Evolutionary conservation across 2,329 filamentous ascomycete genomes (phyloP), one percentile per base, ranked within the genome.

Genomic region (Cladosporium cucumerinum): DNA sequence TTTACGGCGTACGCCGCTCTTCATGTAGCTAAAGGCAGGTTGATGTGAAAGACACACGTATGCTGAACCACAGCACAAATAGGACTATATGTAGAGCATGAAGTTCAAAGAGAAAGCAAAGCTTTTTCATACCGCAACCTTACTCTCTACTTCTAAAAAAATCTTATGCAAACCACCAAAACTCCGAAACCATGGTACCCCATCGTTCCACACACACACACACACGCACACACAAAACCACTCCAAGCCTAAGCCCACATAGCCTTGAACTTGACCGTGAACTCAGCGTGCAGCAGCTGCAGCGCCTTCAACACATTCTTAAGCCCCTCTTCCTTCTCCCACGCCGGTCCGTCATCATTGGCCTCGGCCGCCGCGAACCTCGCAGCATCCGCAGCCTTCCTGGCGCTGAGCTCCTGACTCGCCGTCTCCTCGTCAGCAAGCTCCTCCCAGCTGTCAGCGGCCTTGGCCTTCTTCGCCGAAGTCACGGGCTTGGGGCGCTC

Each of bases 231-330:
- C 39, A 46, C 5, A 46, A 1, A 46, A 11, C 6, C 36, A 11
- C 39, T 46, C n/a, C 39, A 46, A 46, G n/a, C 49, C 36, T 62
- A 64, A 73, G 86, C 84, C 84, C 85, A 87, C 71, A 84, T 82
- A 70, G 82, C 83, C 72, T 73, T 80, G 76, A 90, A 90, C 78
- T 88, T 90, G 52, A 81, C 79, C 68, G 88, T 84, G 73, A 89
- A 90, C 64, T 86, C 61, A n/a, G 54, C 54, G 18, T 64, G 61
- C 39, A 64, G 55, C 54, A 64, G 6, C 52, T 64, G 61, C 61
- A 64, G 18, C 43, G 61, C 61, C 61, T 64, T 64, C 25, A 64
- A 32, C 18, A 64, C 61, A 59, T 64, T 64, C 54, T 59, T 57
- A 16, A 64, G 28, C 10, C 61, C 61, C 52, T 64, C 61, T 34